Base-by-base conservation (phyloP, 2,329 filamentous ascomycete genomes). In the Periconia sp. region DNA sequence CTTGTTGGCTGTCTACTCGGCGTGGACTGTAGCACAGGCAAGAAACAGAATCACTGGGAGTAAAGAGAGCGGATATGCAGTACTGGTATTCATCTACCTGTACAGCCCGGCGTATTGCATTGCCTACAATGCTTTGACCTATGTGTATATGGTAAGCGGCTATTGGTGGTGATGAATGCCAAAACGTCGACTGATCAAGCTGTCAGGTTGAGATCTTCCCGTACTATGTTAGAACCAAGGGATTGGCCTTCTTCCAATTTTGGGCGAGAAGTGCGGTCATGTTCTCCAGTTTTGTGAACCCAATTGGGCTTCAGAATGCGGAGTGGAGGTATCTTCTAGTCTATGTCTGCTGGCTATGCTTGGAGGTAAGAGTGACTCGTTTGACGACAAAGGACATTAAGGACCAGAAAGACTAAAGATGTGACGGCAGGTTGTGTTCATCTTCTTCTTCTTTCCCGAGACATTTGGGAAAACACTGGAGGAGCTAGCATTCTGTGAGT, bases 261-360 rank as follows among this genome's bases (percentile, higher is more conserved):
- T 82, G 79, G 11, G 79, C 87, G 11, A 82, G 87, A 65, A 80
- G 81, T 41, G 77, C 85, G 31, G 77, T 87, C 31, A 83, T 85
- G 56, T 77, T 88, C 53, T 81, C 82, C 59, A 83, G 83, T 71
- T 84, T 76, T 58, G 82, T 81, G 57, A 88, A 88, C 74, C 82
- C 82, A 60, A 77, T 87, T 56, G 85, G 84, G 6, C 85, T 86
- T 77, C 77, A 84, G 51, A 78, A 80, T 53, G 73, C 85, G 6
- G 66, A 69, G 46, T 87, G 84, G 82, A 81, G 86, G 69, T 84
- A 88, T 49, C 85, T 85, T 74, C 73, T 87, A 46, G 84, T 87
- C 65, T 88, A 84, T 19, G 76, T 79, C 0, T 67, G 59, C 20
- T 70, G 69, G 62, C 57, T 73, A 1, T 61, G 51, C 41, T 69